Evolutionary conservation across 257 asterid genomes (phyloP).

Genomic region (Fraxinus americana): DNA sequence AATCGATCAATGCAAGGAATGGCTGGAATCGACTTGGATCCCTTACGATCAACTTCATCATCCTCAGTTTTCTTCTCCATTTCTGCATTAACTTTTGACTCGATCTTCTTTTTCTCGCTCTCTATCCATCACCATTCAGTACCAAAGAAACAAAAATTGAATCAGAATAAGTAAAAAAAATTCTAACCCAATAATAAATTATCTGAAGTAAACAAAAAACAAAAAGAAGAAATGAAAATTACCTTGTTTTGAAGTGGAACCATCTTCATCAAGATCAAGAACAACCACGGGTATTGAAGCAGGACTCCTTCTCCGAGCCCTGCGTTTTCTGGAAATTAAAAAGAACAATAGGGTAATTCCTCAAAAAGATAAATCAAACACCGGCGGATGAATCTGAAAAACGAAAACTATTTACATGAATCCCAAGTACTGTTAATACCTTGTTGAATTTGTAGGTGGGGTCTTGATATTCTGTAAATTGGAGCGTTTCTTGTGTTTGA

Average conservation of each 20-base stretch:
- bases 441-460: constrained; percentile 84
- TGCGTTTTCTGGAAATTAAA: constrained; percentile 26
- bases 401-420: too few relatives aligned
- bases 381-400: neutral
- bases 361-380: neutral
- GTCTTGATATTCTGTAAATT: constrained; percentile 46
- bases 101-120: neutral
- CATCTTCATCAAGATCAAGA: constrained; percentile 25
- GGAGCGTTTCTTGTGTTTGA: constrained; percentile 59
- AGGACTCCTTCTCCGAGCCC: constrained; percentile 55
- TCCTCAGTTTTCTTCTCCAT: neutral
- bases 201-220: neutral
- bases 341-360: neutral
- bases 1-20: constrained; percentile 83
- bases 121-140: neutral
- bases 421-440: constrained; percentile 34
- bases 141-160: neutral
- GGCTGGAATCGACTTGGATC: constrained; percentile 21
- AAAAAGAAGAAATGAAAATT: neutral
- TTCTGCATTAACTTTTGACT: neutral
- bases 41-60: neutral
- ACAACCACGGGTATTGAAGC: constrained; percentile 41
- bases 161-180: neutral
- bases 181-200: neutral
- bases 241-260: constrained; percentile 54